Conservation (phyloP, 306 rosid genomes). For the Prunus mira region DNA sequence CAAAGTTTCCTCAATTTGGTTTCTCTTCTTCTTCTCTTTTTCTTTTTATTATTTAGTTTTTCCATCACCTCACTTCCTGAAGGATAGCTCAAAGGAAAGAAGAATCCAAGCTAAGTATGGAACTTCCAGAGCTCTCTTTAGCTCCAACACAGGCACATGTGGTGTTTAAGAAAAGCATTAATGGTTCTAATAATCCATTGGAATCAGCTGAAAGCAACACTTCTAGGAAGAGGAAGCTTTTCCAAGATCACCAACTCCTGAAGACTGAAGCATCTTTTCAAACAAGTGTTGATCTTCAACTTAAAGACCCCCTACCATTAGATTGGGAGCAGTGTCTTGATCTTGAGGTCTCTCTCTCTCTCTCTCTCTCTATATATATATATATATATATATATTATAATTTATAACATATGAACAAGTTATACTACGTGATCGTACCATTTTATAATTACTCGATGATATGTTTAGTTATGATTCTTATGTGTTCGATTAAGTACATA, state of each 20-base stretch:
- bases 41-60: background rate
- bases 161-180: background rate
- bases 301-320: constrained; percentile 39
- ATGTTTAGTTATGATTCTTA: too few relatives aligned
- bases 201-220: constrained; percentile 18
- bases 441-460: too few relatives aligned
- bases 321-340: constrained; percentile 62
- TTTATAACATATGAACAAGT: too few relatives aligned
- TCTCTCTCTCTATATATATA: background rate
- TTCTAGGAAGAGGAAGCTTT: constrained; percentile 40
- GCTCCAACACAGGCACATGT: constrained; percentile 21
- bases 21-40: background rate
- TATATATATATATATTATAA: too few relatives aligned
- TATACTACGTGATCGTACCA: too few relatives aligned
- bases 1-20: background rate
- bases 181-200: background rate
- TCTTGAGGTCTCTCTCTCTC: constrained; percentile 29
- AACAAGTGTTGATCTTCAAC: constrained; percentile 40
- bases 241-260: constrained; percentile 19
- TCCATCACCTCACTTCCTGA: background rate
- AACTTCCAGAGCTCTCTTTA: constrained; percentile 32
- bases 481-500: too few relatives aligned
- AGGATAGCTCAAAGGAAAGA: too few relatives aligned
- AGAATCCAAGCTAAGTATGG: constrained; percentile 13
- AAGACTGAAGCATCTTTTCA: background rate